These are phyloP conservation scores for Quillaja saponaria DNA, from an alignment of 306 rosid genomes.

Conservation along the genomic window DNA sequence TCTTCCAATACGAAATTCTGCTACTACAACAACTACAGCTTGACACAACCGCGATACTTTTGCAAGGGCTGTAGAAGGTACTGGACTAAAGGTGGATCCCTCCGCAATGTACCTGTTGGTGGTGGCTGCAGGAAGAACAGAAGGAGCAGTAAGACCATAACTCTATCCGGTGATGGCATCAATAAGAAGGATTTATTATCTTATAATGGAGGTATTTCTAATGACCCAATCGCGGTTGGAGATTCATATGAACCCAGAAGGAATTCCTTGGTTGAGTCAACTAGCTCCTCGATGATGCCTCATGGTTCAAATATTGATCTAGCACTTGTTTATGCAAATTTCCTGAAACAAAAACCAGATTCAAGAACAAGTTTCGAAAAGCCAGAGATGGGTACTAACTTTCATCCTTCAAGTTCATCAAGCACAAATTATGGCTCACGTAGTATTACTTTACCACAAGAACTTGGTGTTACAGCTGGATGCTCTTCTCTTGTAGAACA, in stretches of 20 bases:
- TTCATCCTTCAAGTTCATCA: constrained; percentile 41
- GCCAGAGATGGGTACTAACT: constrained; percentile 2
- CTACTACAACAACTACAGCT: constrained; percentile 84
- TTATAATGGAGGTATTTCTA: background rate
- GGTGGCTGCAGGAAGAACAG: constrained; percentile 59
- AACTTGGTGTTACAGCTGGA: constrained; percentile 34
- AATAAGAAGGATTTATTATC: constrained; percentile 27
- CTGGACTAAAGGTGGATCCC: constrained; percentile 89
- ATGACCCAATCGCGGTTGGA: constrained; percentile 19
- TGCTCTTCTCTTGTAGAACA: constrained; percentile 36
- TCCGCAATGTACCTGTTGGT: constrained; percentile 70
- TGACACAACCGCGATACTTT: constrained; percentile 79
- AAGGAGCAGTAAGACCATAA: constrained; percentile 33
- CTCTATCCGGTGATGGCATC: constrained; percentile 33
- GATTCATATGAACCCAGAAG: constrained; percentile 33
- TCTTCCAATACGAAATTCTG: constrained; percentile 81
- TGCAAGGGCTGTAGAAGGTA: constrained; percentile 81
- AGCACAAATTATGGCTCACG: constrained; percentile 28
- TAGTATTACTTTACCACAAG: constrained; percentile 29
- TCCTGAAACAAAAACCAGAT: constrained; percentile 59
- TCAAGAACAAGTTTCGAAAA: background rate
- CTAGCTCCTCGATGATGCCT: constrained; percentile 35
- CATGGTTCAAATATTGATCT: constrained; percentile 70
- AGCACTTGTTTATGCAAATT: constrained; percentile 75
- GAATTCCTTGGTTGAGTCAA: constrained; percentile 33